These are phyloP conservation scores for Hortaea werneckii DNA, from an alignment of 2,329 filamentous ascomycete species.

Conservation along the genomic window DNA sequence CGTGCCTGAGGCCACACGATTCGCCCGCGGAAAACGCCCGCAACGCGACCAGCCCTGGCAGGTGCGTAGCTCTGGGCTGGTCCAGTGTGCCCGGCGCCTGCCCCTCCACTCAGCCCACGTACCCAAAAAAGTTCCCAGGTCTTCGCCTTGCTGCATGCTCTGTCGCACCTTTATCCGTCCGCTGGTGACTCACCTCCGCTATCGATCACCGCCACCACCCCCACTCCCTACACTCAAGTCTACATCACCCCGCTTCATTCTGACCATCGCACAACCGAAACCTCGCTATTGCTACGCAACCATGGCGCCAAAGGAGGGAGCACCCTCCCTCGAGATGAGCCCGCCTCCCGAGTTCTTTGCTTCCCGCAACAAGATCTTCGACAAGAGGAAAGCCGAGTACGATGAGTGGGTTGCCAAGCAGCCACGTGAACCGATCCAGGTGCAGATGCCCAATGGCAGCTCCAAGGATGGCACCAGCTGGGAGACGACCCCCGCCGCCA, in stretches of 20 bases:
- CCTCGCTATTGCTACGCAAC: not conserved
- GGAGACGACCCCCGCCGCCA: constrained; percentile 78
- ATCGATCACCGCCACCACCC: not conserved
- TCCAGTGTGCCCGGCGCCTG: not conserved
- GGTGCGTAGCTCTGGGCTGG: not conserved
- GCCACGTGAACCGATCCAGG: constrained; percentile 62
- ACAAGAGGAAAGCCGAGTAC: constrained; percentile 74
- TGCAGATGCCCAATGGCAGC: constrained; percentile 64
- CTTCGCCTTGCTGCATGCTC: constrained; percentile 1
- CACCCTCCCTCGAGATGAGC: constrained; percentile 34
- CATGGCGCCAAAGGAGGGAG: constrained; percentile 27
- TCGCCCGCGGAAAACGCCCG: not conserved
- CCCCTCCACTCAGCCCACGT: not conserved
- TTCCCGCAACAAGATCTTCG: constrained; percentile 76
- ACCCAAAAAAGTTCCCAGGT: not conserved
- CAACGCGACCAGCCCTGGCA: not conserved
- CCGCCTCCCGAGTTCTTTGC: constrained; percentile 66
- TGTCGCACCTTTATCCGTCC: not conserved
- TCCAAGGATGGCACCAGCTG: constrained; percentile 68
- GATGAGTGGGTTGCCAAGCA: constrained; percentile 64
- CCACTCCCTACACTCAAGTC: not conserved
- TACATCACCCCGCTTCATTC: not conserved
- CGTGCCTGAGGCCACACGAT: not conserved
- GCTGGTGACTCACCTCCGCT: constrained; percentile 3
- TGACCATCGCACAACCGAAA: not conserved